Base-by-base conservation (phyloP, 1,284 basidiomycete genomes). In the Rhizoctonia solani region DNA sequence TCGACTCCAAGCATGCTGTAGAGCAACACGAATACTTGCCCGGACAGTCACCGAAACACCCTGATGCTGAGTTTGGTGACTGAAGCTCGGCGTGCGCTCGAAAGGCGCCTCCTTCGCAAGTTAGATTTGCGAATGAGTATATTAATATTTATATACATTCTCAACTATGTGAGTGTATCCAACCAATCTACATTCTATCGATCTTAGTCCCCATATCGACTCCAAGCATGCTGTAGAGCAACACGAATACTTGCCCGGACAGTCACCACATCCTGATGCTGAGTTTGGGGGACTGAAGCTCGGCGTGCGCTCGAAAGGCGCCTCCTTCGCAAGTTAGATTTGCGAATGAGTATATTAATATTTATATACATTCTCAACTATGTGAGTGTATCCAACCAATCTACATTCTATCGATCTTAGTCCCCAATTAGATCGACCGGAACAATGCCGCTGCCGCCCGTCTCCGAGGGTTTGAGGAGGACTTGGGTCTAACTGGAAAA, bases 291-390 rank as follows among this genome's bases (percentile, higher is more conserved):
- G 47, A 71, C 74, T 66, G 76, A 81, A 67, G 78, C 70, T 69
- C 49, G 81, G 66, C 76, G 74, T 68, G 72, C 27, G 49, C 73
- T 84, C 4, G 83, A 85, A 74, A 77, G 81, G 70, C 75, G 75
- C 68, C 56, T 79, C 61, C 71, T 87, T 27, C 85, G 88, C 75
- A 90, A 88, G 74, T 74, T 90, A 30, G 88, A 90, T 74, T 67
- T 77, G 13, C 80, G 86, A 39, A 87, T 88, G 83, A 82, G 81
- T 39, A 86, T 89, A 54, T 77, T 89, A 14, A 78, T 89, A 50
- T 72, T 88, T 23, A 85, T 89, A 19, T 88, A 89, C 71, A 85
- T 88, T 56, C 78, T 89, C 55, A 89, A 87, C 75, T 87, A 82
- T 76, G 86, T 85, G 72, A 73, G 81, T 32, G 25, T 67, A 19